Percentiles rank a stretch among this genome's conserved stretches.
These are phyloP conservation scores for Inga leiocalycina DNA, from an alignment of 306 rosid genomes.

Conservation along the genomic window DNA sequence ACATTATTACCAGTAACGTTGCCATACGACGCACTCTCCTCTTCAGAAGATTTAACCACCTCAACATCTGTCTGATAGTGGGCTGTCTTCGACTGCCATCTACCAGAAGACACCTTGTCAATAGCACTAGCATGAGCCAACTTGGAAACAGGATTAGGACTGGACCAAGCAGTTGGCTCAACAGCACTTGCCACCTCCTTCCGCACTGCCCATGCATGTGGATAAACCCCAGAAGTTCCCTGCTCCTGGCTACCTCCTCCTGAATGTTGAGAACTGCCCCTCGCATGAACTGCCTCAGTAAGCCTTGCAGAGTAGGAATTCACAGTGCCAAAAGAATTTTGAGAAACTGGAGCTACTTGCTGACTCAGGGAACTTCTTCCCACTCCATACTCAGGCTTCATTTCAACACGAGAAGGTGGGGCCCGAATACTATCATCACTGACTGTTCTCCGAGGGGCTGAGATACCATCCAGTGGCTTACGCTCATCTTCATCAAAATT, in stretches of 20 bases:
- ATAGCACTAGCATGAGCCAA: slow-evolving; percentile 90
- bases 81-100: slow-evolving; percentile 83
- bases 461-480: slow-evolving; percentile 81
- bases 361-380: slow-evolving; percentile 56
- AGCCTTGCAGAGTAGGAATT: slow-evolving; percentile 67
- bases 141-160: slow-evolving; percentile 75
- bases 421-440: slow-evolving; percentile 73
- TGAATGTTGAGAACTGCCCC: slow-evolving; percentile 49
- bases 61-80: slow-evolving; percentile 65
- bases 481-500: slow-evolving; percentile 98
- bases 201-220: slow-evolving; percentile 80
- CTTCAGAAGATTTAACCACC: slow-evolving; percentile 54
- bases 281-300: slow-evolving; percentile 42
- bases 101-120: slow-evolving; percentile 92
- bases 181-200: slow-evolving; percentile 64
- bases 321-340: slow-evolving; percentile 41
- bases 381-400: slow-evolving; percentile 53
- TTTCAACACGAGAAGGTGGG: slow-evolving; percentile 50
- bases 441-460: slow-evolving; percentile 66
- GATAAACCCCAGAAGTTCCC: slow-evolving; percentile 52
- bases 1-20: slow-evolving; percentile 41
- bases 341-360: slow-evolving; percentile 58
- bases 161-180: slow-evolving; percentile 69
- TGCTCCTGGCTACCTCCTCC: slow-evolving; percentile 51
- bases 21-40: slow-evolving; percentile 44